phyloP scores from a whole-genome alignment of 176 grass and related monocot species.

The Aegilops tauschii region DNA sequence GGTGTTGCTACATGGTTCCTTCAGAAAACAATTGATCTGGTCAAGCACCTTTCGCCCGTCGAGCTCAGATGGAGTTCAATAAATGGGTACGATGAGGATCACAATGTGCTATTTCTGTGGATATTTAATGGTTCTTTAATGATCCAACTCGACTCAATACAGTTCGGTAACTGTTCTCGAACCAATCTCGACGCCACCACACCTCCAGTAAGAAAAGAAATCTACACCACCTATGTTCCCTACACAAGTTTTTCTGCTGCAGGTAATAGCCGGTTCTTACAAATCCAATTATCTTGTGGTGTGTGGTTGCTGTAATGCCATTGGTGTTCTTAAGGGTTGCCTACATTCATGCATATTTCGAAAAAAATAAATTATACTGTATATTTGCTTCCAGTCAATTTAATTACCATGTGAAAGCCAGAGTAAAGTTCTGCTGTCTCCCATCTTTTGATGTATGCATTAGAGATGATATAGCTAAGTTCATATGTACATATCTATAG shows the following conservation, averaged over 20 bases:
- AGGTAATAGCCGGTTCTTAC: not conserved
- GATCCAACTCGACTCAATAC: not conserved
- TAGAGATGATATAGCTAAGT: too few relatives aligned
- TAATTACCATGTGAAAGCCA: not conserved
- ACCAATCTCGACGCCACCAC: not conserved
- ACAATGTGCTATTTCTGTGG: not conserved
- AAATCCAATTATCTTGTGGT: not conserved
- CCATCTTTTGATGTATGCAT: not conserved
- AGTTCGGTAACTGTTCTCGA: not conserved
- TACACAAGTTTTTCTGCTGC: not conserved
- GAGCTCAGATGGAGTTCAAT: not conserved
- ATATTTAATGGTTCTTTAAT: not conserved
- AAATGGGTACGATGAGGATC: not conserved
- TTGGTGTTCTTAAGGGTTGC: not conserved
- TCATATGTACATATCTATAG: too few relatives aligned
- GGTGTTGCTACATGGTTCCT: not conserved
- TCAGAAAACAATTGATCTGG: not conserved
- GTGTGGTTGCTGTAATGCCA: too few relatives aligned
- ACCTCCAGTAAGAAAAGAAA: too few relatives aligned
- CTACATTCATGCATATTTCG: not conserved
- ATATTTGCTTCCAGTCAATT: not conserved
- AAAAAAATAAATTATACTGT: not conserved
- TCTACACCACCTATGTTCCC: not conserved
- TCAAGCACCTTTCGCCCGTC: too few relatives aligned
- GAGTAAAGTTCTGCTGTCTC: not conserved